phyloP scores from a whole-genome alignment of 192 early-diverging fungal genomes.

The Backusella tarrabulga region DNA sequence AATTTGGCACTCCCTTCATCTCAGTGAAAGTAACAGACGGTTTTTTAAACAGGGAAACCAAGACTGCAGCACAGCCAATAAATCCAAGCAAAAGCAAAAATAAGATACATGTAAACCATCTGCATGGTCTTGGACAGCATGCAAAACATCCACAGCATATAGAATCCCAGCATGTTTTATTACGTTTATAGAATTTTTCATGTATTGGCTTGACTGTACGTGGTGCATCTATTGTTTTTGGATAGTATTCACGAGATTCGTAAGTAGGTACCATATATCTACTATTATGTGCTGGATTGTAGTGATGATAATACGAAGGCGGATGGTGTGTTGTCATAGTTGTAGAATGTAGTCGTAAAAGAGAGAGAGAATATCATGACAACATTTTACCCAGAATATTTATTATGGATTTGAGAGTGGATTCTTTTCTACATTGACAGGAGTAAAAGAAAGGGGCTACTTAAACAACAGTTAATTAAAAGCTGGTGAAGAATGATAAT shows the following conservation, averaged over 20 bases:
- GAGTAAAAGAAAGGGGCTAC: not conserved
- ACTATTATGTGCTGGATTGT: not conserved
- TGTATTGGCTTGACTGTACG: not conserved
- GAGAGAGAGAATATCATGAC: not conserved
- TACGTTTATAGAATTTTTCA: slow-evolving; percentile 15
- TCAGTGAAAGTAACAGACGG: slow-evolving; percentile 31
- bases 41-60: slow-evolving; percentile 43
- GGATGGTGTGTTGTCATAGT: not conserved
- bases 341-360: not conserved
- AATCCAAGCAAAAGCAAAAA: slow-evolving; percentile 38
- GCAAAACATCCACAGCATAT: slow-evolving; percentile 35
- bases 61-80: slow-evolving; percentile 37
- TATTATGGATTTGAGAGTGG: not conserved
- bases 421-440: not conserved
- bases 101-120: slow-evolving; percentile 40
- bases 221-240: not conserved
- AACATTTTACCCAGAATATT: not conserved
- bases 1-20: not conserved
- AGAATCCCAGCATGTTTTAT: slow-evolving; percentile 22
- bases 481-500: not conserved
- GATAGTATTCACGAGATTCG: not conserved
- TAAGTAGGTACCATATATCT: not conserved
- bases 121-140: slow-evolving; percentile 36
- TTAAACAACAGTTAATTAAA: slow-evolving; percentile 2
- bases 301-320: not conserved